phyloP scores from a whole-genome alignment of 1,284 basidiomycete genomes.

The Wolfiporia cocos region DNA sequence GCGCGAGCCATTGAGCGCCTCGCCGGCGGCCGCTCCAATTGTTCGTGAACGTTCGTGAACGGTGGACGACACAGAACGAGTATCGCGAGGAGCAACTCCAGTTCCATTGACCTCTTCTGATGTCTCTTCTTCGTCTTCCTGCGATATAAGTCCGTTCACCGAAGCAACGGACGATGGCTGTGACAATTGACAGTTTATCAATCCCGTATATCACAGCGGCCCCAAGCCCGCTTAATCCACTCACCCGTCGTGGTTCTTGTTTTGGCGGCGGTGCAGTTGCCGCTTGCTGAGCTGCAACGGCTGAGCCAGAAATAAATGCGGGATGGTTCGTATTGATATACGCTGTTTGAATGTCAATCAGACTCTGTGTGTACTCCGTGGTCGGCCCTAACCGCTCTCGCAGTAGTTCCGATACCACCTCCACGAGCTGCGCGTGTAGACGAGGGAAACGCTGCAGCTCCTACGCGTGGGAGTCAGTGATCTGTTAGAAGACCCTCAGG shows the following conservation, averaged over 20 bases:
- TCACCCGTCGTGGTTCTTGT: slow-evolving; percentile 45
- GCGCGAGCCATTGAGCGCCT: slow-evolving; percentile 22
- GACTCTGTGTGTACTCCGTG: slow-evolving; percentile 91
- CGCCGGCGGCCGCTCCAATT: slow-evolving; percentile 12
- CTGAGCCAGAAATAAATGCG: slow-evolving; percentile 74
- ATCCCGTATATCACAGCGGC: neutral
- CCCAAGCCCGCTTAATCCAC: slow-evolving; percentile 23
- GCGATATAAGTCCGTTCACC: slow-evolving; percentile 42
- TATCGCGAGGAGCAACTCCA: slow-evolving; percentile 49
- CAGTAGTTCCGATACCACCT: slow-evolving; percentile 95
- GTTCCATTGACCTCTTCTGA: slow-evolving; percentile 48
- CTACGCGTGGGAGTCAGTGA: slow-evolving; percentile 34
- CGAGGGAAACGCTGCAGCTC: slow-evolving; percentile 97
- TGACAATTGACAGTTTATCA: slow-evolving; percentile 10
- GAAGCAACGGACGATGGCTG: slow-evolving; percentile 20
- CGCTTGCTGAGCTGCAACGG: slow-evolving; percentile 39
- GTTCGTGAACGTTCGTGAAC: slow-evolving; percentile 64
- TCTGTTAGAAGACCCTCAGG: neutral
- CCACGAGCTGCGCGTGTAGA: slow-evolving; percentile 90
- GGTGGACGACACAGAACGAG: slow-evolving; percentile 76
- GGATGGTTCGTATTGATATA: slow-evolving; percentile 99
- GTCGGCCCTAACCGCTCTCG: slow-evolving; percentile 95
- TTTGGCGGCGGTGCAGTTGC: slow-evolving; percentile 36
- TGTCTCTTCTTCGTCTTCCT: slow-evolving; percentile 52
- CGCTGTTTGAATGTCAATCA: slow-evolving; percentile 96